Evolutionary conservation across 1,139 yeast genomes (phyloP).

Genomic region (Kodamaea alishanica): DNA sequence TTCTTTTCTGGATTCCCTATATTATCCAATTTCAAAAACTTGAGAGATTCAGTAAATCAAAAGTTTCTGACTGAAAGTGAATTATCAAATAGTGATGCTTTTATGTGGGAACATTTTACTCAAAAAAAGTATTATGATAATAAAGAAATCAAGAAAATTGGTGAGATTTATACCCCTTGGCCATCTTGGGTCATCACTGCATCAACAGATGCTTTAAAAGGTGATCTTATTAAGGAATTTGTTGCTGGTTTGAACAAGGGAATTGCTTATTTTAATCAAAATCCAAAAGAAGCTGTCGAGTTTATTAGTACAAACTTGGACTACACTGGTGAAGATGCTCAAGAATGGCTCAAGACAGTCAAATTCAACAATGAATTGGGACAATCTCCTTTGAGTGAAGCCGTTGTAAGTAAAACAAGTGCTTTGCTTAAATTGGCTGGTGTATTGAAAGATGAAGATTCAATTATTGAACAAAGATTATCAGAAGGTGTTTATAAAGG

Average conservation of each 20-base stretch:
- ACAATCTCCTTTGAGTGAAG: constrained; percentile 39
- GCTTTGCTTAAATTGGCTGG: constrained; percentile 59
- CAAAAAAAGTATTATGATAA: constrained; percentile 79
- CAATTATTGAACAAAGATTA: constrained; percentile 29
- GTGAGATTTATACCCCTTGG: constrained; percentile 94
- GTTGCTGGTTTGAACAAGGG: constrained; percentile 61
- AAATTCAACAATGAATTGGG: constrained; percentile 52
- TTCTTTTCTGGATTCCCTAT: constrained; percentile 52
- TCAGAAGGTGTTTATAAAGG: constrained; percentile 21
- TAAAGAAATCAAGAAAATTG: constrained; percentile 75
- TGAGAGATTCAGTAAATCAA: constrained; percentile 75
- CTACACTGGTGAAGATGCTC: constrained; percentile 73
- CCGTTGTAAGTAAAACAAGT: constrained; percentile 56
- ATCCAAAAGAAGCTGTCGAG: constrained; percentile 63
- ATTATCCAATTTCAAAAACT: constrained; percentile 64
- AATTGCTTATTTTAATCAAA: constrained; percentile 54
- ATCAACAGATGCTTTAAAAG: constrained; percentile 30
- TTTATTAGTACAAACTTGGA: constrained; percentile 68
- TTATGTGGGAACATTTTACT: constrained; percentile 95
- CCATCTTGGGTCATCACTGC: constrained; percentile 87
- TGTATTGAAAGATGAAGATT: constrained; percentile 43
- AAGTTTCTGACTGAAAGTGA: constrained; percentile 27
- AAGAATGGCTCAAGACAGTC: constrained; percentile 77
- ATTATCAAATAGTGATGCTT: constrained; percentile 62
- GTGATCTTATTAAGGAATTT: constrained; percentile 37